phyloP scores from a whole-genome alignment of 2,329 filamentous ascomycete species.

The Neobulgaria alba region DNA sequence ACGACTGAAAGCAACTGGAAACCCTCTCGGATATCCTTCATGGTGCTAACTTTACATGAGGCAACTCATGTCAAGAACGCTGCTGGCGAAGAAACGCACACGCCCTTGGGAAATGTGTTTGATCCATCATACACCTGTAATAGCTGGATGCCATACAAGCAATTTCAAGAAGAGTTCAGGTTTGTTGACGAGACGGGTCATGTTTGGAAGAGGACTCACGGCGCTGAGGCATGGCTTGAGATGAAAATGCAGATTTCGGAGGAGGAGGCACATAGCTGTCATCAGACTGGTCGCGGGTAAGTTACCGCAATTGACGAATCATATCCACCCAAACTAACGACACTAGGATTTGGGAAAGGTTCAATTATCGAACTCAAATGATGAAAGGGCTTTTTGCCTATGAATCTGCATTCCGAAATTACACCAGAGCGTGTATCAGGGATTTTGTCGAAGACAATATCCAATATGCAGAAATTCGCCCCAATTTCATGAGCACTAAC shows the following conservation, averaged over 20 bases:
- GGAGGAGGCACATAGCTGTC: slow-evolving; percentile 46
- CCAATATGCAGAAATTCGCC: slow-evolving; percentile 63
- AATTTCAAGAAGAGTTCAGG: slow-evolving; percentile 34
- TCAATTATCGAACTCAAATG: slow-evolving; percentile 60
- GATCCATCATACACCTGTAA: slow-evolving; percentile 37
- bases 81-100: slow-evolving; percentile 15
- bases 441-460: slow-evolving; percentile 57
- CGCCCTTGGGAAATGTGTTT: slow-evolving; percentile 39
- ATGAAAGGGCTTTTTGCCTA: slow-evolving; percentile 68
- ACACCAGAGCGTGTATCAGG: slow-evolving; percentile 50
- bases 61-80: slow-evolving; percentile 20
- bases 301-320: slow-evolving; percentile 14
- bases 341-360: slow-evolving; percentile 46
- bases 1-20: slow-evolving; percentile 20
- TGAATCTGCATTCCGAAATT: slow-evolving; percentile 50
- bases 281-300: slow-evolving; percentile 45
- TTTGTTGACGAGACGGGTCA: slow-evolving; percentile 24
- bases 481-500: slow-evolving; percentile 58
- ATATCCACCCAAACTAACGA: slow-evolving; percentile 9
- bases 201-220: slow-evolving; percentile 22
- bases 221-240: slow-evolving; percentile 45
- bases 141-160: slow-evolving; percentile 37
- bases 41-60: slow-evolving; percentile 24
- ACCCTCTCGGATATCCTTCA: slow-evolving; percentile 24
- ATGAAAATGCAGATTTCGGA: slow-evolving; percentile 55